These are phyloP conservation scores for Vigna nakashimae DNA, from an alignment of 306 rosid species.

Conservation along the genomic window DNA sequence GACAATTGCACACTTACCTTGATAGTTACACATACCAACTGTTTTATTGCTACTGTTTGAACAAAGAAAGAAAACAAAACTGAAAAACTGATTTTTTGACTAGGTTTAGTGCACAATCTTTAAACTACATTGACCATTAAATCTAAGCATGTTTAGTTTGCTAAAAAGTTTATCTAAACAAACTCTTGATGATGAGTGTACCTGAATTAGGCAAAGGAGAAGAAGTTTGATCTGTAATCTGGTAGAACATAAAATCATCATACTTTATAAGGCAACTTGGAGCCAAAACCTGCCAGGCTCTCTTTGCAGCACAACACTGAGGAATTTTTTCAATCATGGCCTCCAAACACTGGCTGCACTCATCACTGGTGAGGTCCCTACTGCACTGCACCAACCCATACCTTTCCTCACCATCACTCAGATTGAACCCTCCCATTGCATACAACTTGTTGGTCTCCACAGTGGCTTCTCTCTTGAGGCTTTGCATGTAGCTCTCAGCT, in stretches of 20 bases:
- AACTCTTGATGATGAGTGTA: neutral
- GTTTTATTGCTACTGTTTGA: too few species aligned
- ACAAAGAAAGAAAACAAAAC: too few species aligned
- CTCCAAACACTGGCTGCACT: conserved; percentile 49
- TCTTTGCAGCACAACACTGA: conserved; percentile 41
- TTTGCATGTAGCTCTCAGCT: conserved; percentile 26
- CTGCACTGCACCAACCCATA: conserved; percentile 54
- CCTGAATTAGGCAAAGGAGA: conserved; percentile 36
- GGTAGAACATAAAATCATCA: conserved; percentile 41
- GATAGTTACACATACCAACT: too few species aligned
- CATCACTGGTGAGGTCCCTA: conserved; percentile 42
- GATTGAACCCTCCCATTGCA: conserved; percentile 41
- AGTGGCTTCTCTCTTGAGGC: conserved; percentile 45
- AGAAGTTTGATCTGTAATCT: conserved; percentile 27
- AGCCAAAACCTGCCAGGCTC: conserved; percentile 46
- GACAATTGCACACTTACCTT: too few species aligned
- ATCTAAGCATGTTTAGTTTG: too few species aligned
- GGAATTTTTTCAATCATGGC: conserved; percentile 42
- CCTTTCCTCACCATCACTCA: conserved; percentile 14
- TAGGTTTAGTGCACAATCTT: too few species aligned
- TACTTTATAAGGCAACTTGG: conserved; percentile 53
- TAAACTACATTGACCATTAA: too few species aligned
- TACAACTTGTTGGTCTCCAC: conserved; percentile 38
- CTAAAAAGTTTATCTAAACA: too few species aligned
- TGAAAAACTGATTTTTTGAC: neutral